Conservation (phyloP, 768 basidiomycete genomes). For the Pulveroboletus sp. region DNA sequence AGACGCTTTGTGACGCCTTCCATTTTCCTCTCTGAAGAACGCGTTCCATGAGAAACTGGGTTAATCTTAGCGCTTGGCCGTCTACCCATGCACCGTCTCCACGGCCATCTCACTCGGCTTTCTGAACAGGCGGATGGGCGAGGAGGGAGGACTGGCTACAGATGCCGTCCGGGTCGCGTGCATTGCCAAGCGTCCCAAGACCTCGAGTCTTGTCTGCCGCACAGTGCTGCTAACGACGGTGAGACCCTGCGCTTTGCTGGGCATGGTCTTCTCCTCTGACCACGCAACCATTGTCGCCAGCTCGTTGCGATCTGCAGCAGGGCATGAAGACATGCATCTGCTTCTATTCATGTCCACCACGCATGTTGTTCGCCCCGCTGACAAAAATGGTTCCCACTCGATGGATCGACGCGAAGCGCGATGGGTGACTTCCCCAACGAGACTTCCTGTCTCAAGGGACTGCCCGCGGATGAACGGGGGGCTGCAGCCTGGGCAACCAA, state of each 20-base stretch:
- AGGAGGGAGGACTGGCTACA: slow-evolving; percentile 1
- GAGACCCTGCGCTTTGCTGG: background rate
- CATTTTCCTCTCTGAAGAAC: background rate
- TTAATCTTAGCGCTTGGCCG: background rate
- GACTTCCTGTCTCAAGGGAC: background rate
- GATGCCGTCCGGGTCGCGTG: slow-evolving; percentile 21
- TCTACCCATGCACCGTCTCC: background rate
- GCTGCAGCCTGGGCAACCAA: background rate
- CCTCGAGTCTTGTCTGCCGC: slow-evolving; percentile 26
- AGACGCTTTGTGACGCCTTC: no score
- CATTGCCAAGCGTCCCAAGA: background rate
- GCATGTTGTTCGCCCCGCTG: background rate
- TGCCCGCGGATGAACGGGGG: background rate
- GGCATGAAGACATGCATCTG: background rate
- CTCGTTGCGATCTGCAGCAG: no score
- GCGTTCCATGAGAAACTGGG: background rate
- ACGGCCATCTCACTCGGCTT: background rate
- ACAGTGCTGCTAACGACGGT: background rate
- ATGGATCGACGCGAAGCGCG: slow-evolving; percentile 1
- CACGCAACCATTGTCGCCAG: background rate
- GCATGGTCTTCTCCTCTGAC: background rate
- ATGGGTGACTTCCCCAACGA: background rate
- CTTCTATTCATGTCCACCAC: background rate
- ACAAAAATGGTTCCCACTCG: background rate
- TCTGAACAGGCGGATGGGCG: background rate